phyloP scores from a whole-genome alignment of 140 eudicot species.

The Stevia rebaudiana region DNA sequence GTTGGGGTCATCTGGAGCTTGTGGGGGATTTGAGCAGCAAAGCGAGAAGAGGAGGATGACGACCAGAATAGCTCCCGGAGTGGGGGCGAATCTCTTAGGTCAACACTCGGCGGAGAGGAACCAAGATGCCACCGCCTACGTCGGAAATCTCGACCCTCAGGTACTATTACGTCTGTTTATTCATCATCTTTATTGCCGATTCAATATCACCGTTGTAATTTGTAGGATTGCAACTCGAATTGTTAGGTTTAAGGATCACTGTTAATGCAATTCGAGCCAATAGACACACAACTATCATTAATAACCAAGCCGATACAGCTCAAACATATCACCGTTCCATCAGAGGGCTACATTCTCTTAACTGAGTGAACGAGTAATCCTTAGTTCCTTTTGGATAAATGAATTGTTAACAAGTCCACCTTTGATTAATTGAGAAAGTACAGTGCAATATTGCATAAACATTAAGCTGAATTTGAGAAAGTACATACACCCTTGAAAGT shows the following conservation, averaged over 20 bases:
- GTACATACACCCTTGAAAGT: not conserved
- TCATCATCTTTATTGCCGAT: not conserved
- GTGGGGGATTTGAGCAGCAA: not conserved
- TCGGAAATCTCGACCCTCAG: slow-evolving; percentile 95
- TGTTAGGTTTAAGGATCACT: not conserved
- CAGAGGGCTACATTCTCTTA: not conserved
- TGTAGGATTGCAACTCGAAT: not conserved
- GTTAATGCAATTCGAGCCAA: not conserved
- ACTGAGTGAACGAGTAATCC: too few species aligned
- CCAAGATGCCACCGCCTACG: slow-evolving; percentile 99
- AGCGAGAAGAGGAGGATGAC: slow-evolving; percentile 48
- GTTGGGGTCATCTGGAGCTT: not conserved
- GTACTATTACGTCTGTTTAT: slow-evolving; percentile 20
- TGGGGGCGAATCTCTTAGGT: slow-evolving; percentile 89
- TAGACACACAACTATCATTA: not conserved
- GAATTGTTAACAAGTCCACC: not conserved
- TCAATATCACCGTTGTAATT: not conserved
- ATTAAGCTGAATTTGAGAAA: not conserved
- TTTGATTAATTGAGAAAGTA: not conserved
- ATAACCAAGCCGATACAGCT: not conserved
- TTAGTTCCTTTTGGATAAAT: not conserved
- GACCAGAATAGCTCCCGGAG: slow-evolving; percentile 95
- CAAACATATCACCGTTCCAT: not conserved
- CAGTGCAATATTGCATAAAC: too few species aligned
- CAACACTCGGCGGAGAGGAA: slow-evolving; percentile 99